Conservation (phyloP, 495 filamentous ascomycete species). For the Penicillium goetzii region DNA sequence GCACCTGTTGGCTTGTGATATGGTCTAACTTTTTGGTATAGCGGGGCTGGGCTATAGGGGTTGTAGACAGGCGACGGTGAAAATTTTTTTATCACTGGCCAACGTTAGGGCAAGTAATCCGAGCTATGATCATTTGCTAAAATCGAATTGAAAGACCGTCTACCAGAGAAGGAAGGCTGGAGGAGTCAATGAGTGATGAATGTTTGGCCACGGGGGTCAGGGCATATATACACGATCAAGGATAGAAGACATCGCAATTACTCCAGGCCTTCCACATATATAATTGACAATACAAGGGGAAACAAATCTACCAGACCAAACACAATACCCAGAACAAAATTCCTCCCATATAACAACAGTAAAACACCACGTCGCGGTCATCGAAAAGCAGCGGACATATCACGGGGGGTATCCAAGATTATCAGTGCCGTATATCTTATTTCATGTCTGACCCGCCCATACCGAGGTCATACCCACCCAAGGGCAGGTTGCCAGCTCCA, state of each 20-base stretch:
- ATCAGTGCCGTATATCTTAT: conserved; percentile 22
- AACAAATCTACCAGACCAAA: conserved; percentile 16
- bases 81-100: not conserved
- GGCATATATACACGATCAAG: not conserved
- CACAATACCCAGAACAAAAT: conserved; percentile 2
- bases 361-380: conserved; percentile 25
- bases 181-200: not conserved
- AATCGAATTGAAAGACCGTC: not conserved
- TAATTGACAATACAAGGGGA: conserved; percentile 5
- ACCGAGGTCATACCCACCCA: conserved; percentile 39
- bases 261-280: conserved; percentile 18
- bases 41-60: not conserved
- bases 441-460: conserved; percentile 28
- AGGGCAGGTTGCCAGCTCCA: conserved; percentile 29
- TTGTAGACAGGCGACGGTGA: not conserved
- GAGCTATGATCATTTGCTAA: too few relatives aligned
- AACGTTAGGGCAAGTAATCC: not conserved
- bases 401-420: conserved; percentile 1
- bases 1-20: too few relatives aligned
- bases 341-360: conserved; percentile 17
- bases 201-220: not conserved
- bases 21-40: not conserved
- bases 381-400: conserved; percentile 13
- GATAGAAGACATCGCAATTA: conserved; percentile 8
- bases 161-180: not conserved